Evolutionary conservation across 805 yeast genomes (phyloP).

Genomic region (Wickerhamomyces silvicola): DNA sequence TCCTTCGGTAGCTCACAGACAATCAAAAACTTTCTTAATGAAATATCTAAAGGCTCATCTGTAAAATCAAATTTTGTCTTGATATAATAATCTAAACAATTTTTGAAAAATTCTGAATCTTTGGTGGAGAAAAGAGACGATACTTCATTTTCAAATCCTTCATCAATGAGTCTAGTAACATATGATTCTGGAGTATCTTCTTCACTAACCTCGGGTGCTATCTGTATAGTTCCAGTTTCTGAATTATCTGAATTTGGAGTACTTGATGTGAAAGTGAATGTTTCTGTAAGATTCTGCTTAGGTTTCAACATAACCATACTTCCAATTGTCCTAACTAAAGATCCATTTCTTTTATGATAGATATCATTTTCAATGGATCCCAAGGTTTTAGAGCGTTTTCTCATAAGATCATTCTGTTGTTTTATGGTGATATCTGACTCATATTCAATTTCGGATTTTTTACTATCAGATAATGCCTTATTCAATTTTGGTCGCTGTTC

Average conservation of each 20-base stretch:
- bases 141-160: conserved; percentile 26
- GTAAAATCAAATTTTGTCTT: conserved; percentile 38
- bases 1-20: conserved; percentile 60
- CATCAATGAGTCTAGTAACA: conserved; percentile 18
- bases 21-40: conserved; percentile 54
- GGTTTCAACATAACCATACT: conserved; percentile 29
- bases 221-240: conserved; percentile 11
- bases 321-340: conserved; percentile 31
- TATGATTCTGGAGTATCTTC: conserved; percentile 25
- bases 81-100: conserved; percentile 25
- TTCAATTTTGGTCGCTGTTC: conserved; percentile 8
- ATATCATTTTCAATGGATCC: conserved; percentile 21
- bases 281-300: conserved; percentile 22
- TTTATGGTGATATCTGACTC: neutral
- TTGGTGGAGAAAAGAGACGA: conserved; percentile 24
- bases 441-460: conserved; percentile 1
- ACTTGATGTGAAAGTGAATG: conserved; percentile 1
- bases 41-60: conserved; percentile 56
- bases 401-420: conserved; percentile 7
- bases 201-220: conserved; percentile 23
- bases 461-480: conserved; percentile 13
- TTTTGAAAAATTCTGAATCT: conserved; percentile 20
- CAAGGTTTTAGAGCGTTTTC: conserved; percentile 20
- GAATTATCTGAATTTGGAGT: conserved; percentile 5
- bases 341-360: conserved; percentile 28